phyloP scores from a whole-genome alignment of 257 asterid genomes.

The Solanum piurae region DNA sequence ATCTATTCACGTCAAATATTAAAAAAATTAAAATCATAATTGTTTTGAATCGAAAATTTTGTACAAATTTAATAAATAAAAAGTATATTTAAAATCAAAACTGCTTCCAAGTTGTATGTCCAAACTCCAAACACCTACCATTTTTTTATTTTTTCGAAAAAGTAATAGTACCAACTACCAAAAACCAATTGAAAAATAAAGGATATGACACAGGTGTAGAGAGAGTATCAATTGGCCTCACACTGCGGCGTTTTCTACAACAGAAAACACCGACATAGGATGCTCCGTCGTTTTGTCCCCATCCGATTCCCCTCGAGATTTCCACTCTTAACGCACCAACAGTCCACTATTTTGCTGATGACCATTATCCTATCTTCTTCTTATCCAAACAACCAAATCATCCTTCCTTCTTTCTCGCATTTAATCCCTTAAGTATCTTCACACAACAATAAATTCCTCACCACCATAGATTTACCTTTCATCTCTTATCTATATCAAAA shows the following conservation, averaged over 20 bases:
- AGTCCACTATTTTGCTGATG: not conserved
- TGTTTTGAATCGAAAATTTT: too few species aligned
- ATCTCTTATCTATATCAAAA: too few species aligned
- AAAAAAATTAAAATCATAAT: too few species aligned
- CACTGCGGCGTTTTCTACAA: not conserved
- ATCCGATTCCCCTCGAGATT: not conserved
- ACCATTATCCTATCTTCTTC: not conserved
- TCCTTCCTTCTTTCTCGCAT: not conserved
- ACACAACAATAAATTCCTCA: not conserved
- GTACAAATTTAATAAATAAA: too few species aligned
- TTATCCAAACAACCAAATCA: not conserved
- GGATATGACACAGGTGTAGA: not conserved
- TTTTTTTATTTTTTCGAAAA: too few species aligned
- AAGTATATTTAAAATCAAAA: too few species aligned
- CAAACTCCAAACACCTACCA: too few species aligned
- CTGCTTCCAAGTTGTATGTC: not conserved
- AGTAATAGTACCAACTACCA: not conserved
- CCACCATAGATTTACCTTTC: conserved; percentile 13
- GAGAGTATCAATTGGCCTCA: not conserved
- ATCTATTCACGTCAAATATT: too few species aligned
- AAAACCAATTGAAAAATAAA: not conserved
- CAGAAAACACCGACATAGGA: not conserved
- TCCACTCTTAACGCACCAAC: not conserved
- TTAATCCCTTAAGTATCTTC: not conserved
- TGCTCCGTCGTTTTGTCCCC: not conserved